These are phyloP conservation scores for Podospora australis DNA, from an alignment of 495 filamentous ascomycete genomes.

Conservation along the genomic window DNA sequence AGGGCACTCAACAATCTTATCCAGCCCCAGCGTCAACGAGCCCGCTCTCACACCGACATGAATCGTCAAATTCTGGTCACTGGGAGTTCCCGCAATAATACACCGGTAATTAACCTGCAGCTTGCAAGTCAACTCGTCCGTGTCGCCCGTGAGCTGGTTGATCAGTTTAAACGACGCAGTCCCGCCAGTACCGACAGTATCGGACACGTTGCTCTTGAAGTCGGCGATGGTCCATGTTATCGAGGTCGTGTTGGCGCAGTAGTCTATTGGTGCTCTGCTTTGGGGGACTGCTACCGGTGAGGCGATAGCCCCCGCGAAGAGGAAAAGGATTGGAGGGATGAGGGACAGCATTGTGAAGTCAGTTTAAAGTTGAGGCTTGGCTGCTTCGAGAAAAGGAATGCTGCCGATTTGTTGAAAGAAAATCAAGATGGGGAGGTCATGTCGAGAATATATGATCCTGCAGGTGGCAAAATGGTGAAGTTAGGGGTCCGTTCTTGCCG, in stretches of 20 bases:
- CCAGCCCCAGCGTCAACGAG: conserved; percentile 6
- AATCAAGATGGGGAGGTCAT: too few species aligned
- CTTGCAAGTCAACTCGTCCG: conserved; percentile 12
- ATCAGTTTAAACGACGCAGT: conserved; percentile 14
- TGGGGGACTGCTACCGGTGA: too few species aligned
- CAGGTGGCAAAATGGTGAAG: too few species aligned
- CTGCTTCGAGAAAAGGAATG: too few species aligned
- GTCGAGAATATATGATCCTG: too few species aligned
- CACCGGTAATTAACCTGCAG: conserved; percentile 22
- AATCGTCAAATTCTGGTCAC: conserved; percentile 12
- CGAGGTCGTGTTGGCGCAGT: not conserved
- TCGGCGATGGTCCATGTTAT: conserved; percentile 16
- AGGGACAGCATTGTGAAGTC: too few species aligned
- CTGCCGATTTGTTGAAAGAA: too few species aligned
- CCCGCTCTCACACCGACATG: conserved; percentile 8
- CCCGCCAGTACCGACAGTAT: conserved; percentile 12
- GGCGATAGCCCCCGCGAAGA: too few species aligned
- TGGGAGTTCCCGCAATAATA: conserved; percentile 14
- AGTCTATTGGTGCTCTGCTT: too few species aligned
- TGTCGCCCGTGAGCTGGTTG: conserved; percentile 14
- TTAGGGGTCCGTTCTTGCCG: too few species aligned
- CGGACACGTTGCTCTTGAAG: conserved; percentile 13
- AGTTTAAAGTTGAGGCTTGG: too few species aligned
- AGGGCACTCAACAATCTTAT: not conserved
- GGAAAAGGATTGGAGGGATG: too few species aligned